Conservation (phyloP, 805 yeast species). For the Yarrowia hollandica region DNA sequence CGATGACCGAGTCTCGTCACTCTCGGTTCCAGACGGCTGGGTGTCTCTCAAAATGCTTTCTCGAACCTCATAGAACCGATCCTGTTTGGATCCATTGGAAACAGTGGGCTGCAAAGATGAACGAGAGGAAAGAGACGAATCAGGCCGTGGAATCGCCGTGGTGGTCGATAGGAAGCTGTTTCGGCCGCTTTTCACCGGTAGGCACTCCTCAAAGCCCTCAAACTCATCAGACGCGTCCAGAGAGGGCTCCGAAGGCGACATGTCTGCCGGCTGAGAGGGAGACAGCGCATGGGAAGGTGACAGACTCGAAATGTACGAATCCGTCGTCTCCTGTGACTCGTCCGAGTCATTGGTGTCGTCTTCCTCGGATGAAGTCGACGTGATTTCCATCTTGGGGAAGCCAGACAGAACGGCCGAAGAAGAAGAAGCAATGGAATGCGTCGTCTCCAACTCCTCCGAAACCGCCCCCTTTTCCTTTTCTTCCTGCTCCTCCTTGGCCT, state of each 20-base stretch:
- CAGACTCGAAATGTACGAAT: neutral
- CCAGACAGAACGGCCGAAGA: slow-evolving; percentile 10
- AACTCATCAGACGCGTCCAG: neutral
- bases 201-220: slow-evolving; percentile 23
- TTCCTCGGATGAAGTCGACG: neutral
- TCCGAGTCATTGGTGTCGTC: neutral
- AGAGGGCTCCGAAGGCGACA: neutral
- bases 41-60: slow-evolving; percentile 25
- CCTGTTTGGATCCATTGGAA: slow-evolving; percentile 20
- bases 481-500: neutral
- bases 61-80: slow-evolving; percentile 24
- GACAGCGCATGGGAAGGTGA: neutral
- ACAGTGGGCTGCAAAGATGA: slow-evolving; percentile 1
- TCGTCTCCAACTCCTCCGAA: neutral
- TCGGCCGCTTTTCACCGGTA: slow-evolving; percentile 4
- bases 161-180: slow-evolving; percentile 10
- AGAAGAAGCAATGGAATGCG: neutral
- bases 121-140: slow-evolving; percentile 13
- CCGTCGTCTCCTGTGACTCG: neutral
- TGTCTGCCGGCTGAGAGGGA: neutral
- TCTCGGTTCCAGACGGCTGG: neutral
- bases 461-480: neutral
- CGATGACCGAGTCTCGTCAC: slow-evolving; percentile 1
- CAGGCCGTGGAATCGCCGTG: slow-evolving; percentile 10
- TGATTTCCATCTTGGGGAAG: slow-evolving; percentile 17